Evolutionary conservation across 2,329 filamentous ascomycete genomes (phyloP).

Genomic region (Mycosphaerelloides madeirae): DNA sequence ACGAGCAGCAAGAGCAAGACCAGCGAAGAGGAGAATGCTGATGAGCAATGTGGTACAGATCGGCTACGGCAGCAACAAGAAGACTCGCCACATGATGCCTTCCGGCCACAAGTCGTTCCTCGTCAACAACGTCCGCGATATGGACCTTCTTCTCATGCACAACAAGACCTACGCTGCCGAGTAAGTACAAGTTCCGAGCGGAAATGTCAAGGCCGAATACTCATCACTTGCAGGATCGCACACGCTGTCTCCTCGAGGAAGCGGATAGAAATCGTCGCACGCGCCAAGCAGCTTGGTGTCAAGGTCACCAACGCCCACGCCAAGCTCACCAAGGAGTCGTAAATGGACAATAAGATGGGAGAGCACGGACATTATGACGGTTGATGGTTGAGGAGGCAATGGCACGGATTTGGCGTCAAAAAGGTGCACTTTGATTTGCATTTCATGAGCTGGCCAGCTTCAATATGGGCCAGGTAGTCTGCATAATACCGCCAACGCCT

Average conservation of each 20-base stretch:
- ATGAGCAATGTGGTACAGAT: constrained; percentile 57
- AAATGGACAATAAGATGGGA: constrained; percentile 25
- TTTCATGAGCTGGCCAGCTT: constrained; percentile 16
- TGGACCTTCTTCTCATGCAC: constrained; percentile 99
- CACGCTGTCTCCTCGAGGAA: constrained; percentile 98
- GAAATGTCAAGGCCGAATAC: constrained; percentile 18
- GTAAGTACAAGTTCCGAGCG: constrained; percentile 62
- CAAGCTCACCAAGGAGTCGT: constrained; percentile 92
- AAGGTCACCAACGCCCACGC: constrained; percentile 99
- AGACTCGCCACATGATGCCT: constrained; percentile 98
- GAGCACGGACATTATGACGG: constrained; percentile 10
- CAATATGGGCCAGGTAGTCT: constrained; percentile 10
- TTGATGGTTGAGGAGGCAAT: constrained; percentile 11
- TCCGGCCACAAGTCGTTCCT: constrained; percentile 99
- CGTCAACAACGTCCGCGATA: constrained; percentile 91
- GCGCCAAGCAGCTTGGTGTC: constrained; percentile 96
- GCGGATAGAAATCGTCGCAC: constrained; percentile 94
- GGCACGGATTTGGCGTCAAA: constrained; percentile 17
- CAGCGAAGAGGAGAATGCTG: constrained; percentile 9
- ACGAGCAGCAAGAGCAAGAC: constrained; percentile 5
- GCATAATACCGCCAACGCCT: constrained; percentile 29
- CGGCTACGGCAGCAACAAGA: constrained; percentile 98
- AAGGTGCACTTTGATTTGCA: constrained; percentile 15
- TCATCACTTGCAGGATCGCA: constrained; percentile 68
- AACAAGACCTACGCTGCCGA: constrained; percentile 98